These are phyloP conservation scores for Pestalotiopsis sp. DNA, from an alignment of 2,329 filamentous ascomycete species.

Conservation along the genomic window DNA sequence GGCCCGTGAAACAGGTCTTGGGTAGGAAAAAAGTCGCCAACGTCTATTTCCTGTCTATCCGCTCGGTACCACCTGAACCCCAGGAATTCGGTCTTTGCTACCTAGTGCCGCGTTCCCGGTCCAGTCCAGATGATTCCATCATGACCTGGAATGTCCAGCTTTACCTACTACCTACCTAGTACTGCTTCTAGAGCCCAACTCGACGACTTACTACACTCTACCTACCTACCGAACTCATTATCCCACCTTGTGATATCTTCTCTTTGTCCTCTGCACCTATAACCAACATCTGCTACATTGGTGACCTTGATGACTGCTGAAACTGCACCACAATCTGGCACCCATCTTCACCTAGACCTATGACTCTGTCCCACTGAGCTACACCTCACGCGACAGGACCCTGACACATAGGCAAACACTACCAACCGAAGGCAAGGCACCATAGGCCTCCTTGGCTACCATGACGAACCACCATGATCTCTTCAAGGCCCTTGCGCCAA, in stretches of 20 bases:
- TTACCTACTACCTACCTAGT: not conserved
- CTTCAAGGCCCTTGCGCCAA: slow-evolving; percentile 54
- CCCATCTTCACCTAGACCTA: not conserved
- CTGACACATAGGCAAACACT: not conserved
- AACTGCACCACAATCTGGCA: not conserved
- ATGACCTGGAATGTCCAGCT: not conserved
- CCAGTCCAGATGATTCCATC: not conserved
- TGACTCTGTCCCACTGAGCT: not conserved
- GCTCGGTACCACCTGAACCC: too few relatives aligned
- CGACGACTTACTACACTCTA: not conserved
- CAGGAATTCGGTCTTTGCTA: not conserved
- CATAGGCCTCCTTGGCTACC: not conserved
- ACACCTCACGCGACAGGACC: not conserved
- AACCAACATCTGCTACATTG: not conserved
- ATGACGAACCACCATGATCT: slow-evolving; percentile 41
- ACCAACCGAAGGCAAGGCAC: not conserved
- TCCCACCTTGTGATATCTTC: not conserved
- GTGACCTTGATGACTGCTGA: not conserved
- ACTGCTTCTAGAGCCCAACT: not conserved
- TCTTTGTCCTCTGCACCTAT: not conserved
- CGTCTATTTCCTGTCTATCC: not conserved
- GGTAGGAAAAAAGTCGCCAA: not conserved
- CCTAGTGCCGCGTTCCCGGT: not conserved
- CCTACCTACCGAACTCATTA: not conserved
- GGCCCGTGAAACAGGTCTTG: not conserved